Base-by-base conservation (phyloP, 2,329 filamentous ascomycete genomes). In the Bipolaris bicolor region DNA sequence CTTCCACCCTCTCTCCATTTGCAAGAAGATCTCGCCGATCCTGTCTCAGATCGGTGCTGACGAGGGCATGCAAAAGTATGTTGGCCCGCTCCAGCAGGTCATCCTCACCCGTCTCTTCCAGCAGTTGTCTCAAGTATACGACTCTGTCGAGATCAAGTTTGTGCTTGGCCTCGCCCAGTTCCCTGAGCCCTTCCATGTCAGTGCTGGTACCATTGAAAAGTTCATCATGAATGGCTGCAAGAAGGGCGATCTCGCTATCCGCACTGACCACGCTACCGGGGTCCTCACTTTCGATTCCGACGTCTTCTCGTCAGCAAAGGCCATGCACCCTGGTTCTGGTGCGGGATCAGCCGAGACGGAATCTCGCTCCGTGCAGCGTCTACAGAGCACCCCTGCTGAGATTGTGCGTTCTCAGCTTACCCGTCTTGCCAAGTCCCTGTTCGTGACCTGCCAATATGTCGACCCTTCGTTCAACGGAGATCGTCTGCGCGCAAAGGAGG, bases 201-300 rank as follows among this genome's bases (percentile, higher is more conserved):
- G 86, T 63, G 88, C 90, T 52, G 88, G 89, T 65, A 96, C 91
- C 61, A 96, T 99, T 66, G 95, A 99, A 84, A 99, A 98, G 82
- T 99, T 99, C 84, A 98, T 99, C 84, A 99, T 99, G 95, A 99
- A 99, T 79, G 95, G 95, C 63, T 98, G 96, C 86, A 99, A 99
- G 88, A 99, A 99, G 86, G 95, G 95, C 55, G 95, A 99, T 71
- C 85, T 99, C 44, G 90, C 95, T 52, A 96, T 99, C 70, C 92
- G 95, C 61, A 92, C 98, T 79, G 91, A 98, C 75, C 95, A 99
- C 76, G 92, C 92, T 61, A 94, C 93, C 52, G 92, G 95, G 59
- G 91, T 97, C 48, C 86, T 99, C 59, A 97, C 92, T 77, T 99
- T 99, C 70, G 95, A 99, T 77, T 96, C 92, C 52, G 95, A 99